Evolutionary conservation across 208 protist species (phyloP), one percentile per base, ranked within the genome.

Genomic region (Crithidia expoeki): DNA sequence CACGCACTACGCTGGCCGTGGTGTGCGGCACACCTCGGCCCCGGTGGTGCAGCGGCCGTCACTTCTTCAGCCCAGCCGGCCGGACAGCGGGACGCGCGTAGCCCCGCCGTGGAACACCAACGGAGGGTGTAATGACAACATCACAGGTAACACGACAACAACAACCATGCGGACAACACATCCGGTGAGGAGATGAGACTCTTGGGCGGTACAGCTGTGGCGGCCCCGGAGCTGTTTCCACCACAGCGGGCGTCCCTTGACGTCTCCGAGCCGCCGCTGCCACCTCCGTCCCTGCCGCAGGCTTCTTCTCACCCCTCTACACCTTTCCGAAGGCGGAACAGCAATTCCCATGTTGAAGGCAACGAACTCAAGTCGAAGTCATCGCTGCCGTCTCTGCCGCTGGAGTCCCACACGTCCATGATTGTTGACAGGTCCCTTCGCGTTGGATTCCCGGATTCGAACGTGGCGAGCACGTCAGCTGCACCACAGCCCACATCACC

Each of bases 1-100:
- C 14, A 62, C 53, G 23, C 70, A 55, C 40, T 30, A 30, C 19
- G 21, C 28, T 17, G 49, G 47, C 23, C n/a, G 56, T 27, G 14
- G 33, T 28, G 10, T 28, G 32, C 66, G 74, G 1, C 74, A 53
- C 30, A 58, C 50, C 51, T 79, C 74, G 9, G 56, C 66, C 5
- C 65, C 65, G 11, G 74, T 49, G 7, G 60, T 36, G 17, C 49
- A 44, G 42, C 71, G 62, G 16, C 40, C 53, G 2, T 28, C 40
- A 17, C 33, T 46, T 3, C 19, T 40, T 16, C 23, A 61, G 60
- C 60, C 61, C 49, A n/a, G 59, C 42, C 69, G 42, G 32, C 49
- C 60, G 4, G 44, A 68, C 4, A 32, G 32, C 9, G 40, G 40
- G 25, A 11, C 25, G 28, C 17, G 21, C 23, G n/a, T 36, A 44